Evolutionary conservation across 2,329 filamentous ascomycete species (phyloP).

Genomic region (Trichoderma afroharzianum): DNA sequence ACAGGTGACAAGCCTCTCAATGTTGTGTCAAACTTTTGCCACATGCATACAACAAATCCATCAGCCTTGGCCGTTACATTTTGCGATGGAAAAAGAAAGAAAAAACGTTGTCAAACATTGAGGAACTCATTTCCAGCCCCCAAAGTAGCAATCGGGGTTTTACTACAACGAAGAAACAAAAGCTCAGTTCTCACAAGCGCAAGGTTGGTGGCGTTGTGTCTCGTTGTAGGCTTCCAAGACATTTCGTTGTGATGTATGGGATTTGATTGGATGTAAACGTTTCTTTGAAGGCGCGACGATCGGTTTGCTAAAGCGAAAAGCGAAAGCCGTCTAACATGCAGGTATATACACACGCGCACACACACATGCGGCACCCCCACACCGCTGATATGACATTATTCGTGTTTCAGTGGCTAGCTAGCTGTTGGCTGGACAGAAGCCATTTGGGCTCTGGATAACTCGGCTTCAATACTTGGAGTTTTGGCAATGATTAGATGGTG

Average conservation of each 20-base stretch:
- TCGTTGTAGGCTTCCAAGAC: background rate
- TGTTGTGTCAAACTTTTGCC: background rate
- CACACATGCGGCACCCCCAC: background rate
- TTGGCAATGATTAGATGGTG: background rate
- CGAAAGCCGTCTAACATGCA: background rate
- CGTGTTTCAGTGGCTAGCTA: background rate
- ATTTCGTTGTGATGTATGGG: background rate
- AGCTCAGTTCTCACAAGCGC: background rate
- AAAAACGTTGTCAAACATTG: background rate
- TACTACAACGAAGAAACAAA: background rate
- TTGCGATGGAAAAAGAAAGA: background rate
- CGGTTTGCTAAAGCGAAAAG: background rate
- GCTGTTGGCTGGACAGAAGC: background rate
- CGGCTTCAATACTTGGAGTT: background rate
- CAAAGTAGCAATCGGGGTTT: background rate
- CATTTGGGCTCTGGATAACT: background rate
- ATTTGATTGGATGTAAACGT: background rate
- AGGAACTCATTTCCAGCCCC: background rate
- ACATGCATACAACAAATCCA: background rate
- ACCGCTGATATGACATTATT: background rate
- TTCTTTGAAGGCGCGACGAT: background rate
- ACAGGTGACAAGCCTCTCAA: background rate
- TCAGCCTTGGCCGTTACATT: background rate
- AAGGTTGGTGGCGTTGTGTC: background rate
- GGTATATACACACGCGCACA: background rate